Evolutionary conservation across 192 early-diverging fungal species (phyloP).

Genomic region (Podochytrium sp.): DNA sequence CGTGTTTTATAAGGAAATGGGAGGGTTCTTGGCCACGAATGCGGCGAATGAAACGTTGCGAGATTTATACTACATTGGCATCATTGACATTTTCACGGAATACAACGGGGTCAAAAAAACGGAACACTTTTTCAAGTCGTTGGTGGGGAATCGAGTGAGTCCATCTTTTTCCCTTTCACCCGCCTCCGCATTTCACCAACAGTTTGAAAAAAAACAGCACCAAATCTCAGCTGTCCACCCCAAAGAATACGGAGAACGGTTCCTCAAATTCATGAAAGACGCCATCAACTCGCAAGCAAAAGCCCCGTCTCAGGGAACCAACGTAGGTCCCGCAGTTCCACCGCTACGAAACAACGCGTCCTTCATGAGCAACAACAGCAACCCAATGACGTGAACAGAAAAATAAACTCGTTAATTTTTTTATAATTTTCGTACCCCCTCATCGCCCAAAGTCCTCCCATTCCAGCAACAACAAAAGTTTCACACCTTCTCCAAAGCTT

Average conservation of each 20-base stretch:
- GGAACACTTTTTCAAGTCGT: conserved; percentile 88
- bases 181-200: neutral
- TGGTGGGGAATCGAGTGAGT: conserved; percentile 75
- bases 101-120: conserved; percentile 87
- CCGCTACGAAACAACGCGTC: too few relatives aligned
- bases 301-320: too few relatives aligned
- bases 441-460: too few relatives aligned
- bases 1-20: conserved; percentile 89
- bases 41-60: conserved; percentile 65
- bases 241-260: conserved; percentile 82
- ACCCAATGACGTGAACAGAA: too few relatives aligned
- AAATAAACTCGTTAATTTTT: too few relatives aligned
- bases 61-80: conserved; percentile 88
- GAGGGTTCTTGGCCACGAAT: conserved; percentile 83
- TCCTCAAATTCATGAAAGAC: conserved; percentile 83
- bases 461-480: too few relatives aligned
- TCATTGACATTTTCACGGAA: conserved; percentile 97
- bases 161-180: neutral
- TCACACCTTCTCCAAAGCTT: conserved; percentile 61
- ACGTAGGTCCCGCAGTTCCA: too few relatives aligned
- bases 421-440: too few relatives aligned
- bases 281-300: conserved; percentile 37
- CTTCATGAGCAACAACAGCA: too few relatives aligned
- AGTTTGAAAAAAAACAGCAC: conserved; percentile 13
- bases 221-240: conserved; percentile 86